Evolutionary conservation across 139 green algal species (phyloP), one percentile per base, ranked within the genome.

Genomic region (Asterochloris sp.): DNA sequence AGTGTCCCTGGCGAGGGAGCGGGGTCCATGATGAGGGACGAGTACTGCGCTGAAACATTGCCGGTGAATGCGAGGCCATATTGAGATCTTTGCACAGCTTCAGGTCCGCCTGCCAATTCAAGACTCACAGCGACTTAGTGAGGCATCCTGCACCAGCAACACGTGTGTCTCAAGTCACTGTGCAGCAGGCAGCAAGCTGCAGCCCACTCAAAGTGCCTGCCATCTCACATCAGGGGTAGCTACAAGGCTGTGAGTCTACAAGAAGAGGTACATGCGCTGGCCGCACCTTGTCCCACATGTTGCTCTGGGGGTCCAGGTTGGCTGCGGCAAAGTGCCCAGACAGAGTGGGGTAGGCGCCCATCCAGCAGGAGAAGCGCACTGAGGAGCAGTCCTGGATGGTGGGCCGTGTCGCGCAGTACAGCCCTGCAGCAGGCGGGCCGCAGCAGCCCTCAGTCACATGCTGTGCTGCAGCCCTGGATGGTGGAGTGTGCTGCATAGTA

Each of bases 341-440:
- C 21, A 92, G 84, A 4, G 76, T 76, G 8, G 86, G 74, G 86
- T 95, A 95, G 10, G 88, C 85, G 12, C 89, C 90, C 17, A 83
- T 84, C 91, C 91, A 95, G 85, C 82, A 90, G 64, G 69, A 80
- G 69, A 95, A 86, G 12, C 68, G 78, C 63, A 94, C 85, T 29
- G 63, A 64, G 12, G 73, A 74, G 77, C 69, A 90, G 29, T 71
- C 83, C 54, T 84, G 74, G n/a, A 95, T 82, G 60, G 82, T 86
- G 62, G 91, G 91, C 83, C 89, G 80, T 0, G 89, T 92, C 24
- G 87, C 83, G 74, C 87, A 91, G 85, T 93, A 95, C 10, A 95
- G 82, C 23, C 84, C 89, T 93, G 87, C 63, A 64, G 12, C 12
- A 62, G 23, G 63, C 11, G 12, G 11, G 47, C 11, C 15, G n/a